A percentile compares a stretch with the other conserved stretches of the same genome.
These are phyloP conservation scores for Thelonectria rubi DNA, from an alignment of 2,329 filamentous ascomycete genomes.

Conservation along the genomic window DNA sequence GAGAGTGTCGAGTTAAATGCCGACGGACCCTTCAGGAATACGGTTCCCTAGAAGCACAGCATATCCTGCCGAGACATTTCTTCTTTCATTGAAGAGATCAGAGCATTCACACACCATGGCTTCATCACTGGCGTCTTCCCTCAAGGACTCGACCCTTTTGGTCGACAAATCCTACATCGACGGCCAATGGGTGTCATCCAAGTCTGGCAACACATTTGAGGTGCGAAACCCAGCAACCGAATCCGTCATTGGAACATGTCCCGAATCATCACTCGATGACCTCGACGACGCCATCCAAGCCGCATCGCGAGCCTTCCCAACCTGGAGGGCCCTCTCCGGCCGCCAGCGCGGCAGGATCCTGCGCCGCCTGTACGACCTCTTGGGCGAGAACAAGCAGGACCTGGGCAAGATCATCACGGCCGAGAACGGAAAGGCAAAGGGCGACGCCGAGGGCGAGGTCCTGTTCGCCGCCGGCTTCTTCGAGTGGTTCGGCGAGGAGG, in stretches of 20 bases:
- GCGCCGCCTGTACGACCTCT: slow-evolving; percentile 70
- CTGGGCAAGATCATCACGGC: slow-evolving; percentile 72
- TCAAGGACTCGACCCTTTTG: slow-evolving; percentile 27
- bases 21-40: not conserved
- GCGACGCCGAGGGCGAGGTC: slow-evolving; percentile 66
- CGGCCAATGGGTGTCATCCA: slow-evolving; percentile 76
- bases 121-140: slow-evolving; percentile 15
- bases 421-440: slow-evolving; percentile 75
- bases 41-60: not conserved
- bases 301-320: slow-evolving; percentile 63
- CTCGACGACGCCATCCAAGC: slow-evolving; percentile 74
- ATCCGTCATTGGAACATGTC: slow-evolving; percentile 72
- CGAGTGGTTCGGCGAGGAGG: slow-evolving; percentile 65
- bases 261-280: slow-evolving; percentile 75
- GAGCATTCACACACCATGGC: slow-evolving; percentile 13
- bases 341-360: slow-evolving; percentile 68
- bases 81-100: not conserved
- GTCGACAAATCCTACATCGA: slow-evolving; percentile 67
- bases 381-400: slow-evolving; percentile 70
- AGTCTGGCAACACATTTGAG: slow-evolving; percentile 76
- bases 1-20: not conserved
- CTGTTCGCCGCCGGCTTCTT: slow-evolving; percentile 68
- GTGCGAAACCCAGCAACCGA: slow-evolving; percentile 75
- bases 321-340: slow-evolving; percentile 66
- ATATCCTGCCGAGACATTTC: not conserved